Evolutionary conservation across 345 rosid genomes (phyloP).

Genomic region (Theobroma cacao): DNA sequence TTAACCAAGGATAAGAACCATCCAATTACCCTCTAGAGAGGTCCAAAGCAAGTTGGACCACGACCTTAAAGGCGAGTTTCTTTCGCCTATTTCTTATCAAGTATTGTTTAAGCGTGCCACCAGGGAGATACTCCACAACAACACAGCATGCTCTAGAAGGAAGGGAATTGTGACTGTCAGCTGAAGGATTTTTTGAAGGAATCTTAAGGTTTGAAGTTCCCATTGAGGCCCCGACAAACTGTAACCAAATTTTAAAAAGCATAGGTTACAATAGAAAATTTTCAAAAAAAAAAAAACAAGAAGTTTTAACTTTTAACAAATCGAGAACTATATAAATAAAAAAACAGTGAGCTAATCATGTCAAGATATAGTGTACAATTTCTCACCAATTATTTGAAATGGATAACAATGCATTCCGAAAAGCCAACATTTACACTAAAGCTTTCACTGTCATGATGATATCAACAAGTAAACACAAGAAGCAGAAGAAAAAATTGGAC

Average conservation of each 20-base stretch:
- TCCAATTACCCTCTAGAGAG: constrained; percentile 76
- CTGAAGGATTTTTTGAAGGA: constrained; percentile 40
- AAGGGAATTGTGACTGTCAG: constrained; percentile 32
- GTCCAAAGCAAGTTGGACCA: constrained; percentile 83
- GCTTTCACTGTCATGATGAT: background rate
- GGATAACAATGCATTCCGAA: constrained; percentile 2
- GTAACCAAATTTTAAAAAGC: constrained; percentile 1
- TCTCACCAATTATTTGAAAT: background rate
- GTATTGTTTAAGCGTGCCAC: constrained; percentile 84
- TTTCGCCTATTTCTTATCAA: constrained; percentile 65
- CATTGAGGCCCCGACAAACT: constrained; percentile 97
- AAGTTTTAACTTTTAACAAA: background rate
- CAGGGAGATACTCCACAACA: constrained; percentile 76
- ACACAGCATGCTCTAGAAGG: constrained; percentile 89
- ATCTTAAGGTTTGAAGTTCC: constrained; percentile 84
- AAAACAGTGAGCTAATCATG: background rate
- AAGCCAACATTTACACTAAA: background rate
- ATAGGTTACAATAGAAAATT: background rate
- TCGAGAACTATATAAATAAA: background rate
- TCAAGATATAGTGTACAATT: background rate
- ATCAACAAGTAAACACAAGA: background rate
- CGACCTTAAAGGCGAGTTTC: constrained; percentile 74
- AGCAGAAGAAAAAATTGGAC: constrained; percentile 33
- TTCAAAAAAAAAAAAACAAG: background rate
- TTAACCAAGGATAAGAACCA: background rate